Percentiles rank a stretch among this genome's conserved stretches.
These are phyloP conservation scores for Carallia pectinifolia DNA, from an alignment of 345 rosid species.

Conservation along the genomic window DNA sequence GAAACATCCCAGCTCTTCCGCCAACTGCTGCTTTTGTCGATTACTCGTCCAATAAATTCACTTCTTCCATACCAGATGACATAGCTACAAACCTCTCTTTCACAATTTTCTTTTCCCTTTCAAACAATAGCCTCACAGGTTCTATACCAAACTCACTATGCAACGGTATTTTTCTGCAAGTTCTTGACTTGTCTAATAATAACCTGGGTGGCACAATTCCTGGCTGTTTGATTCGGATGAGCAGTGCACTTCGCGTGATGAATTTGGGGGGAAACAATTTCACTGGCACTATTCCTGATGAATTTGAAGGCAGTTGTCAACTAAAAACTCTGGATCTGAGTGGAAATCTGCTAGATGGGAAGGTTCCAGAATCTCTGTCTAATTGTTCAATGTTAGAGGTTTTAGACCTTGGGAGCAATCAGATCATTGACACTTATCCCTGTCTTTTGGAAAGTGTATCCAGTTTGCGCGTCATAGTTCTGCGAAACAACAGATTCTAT, in stretches of 20 bases:
- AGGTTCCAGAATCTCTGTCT: conserved; percentile 31
- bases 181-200: conserved; percentile 36
- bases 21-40: conserved; percentile 5
- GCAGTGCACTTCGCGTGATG: conserved; percentile 8
- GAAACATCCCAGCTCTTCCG: conserved; percentile 4
- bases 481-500: conserved; percentile 43
- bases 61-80: conserved; percentile 11
- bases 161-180: neutral
- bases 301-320: neutral
- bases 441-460: conserved; percentile 31
- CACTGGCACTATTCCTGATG: conserved; percentile 21
- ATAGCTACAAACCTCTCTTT: neutral
- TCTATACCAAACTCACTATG: conserved; percentile 18
- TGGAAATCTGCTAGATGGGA: conserved; percentile 31
- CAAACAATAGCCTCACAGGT: conserved; percentile 6
- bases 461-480: conserved; percentile 37
- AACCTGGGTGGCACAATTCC: conserved; percentile 28
- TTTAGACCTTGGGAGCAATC: conserved; percentile 43
- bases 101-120: conserved; percentile 13
- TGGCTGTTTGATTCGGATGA: neutral
- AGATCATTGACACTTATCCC: conserved; percentile 35
- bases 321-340: conserved; percentile 29
- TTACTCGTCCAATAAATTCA: conserved; percentile 26
- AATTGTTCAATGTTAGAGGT: conserved; percentile 39
- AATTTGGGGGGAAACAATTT: conserved; percentile 24